phyloP scores from a whole-genome alignment of 345 rosid genomes.

The Eucalyptus tenuipes region DNA sequence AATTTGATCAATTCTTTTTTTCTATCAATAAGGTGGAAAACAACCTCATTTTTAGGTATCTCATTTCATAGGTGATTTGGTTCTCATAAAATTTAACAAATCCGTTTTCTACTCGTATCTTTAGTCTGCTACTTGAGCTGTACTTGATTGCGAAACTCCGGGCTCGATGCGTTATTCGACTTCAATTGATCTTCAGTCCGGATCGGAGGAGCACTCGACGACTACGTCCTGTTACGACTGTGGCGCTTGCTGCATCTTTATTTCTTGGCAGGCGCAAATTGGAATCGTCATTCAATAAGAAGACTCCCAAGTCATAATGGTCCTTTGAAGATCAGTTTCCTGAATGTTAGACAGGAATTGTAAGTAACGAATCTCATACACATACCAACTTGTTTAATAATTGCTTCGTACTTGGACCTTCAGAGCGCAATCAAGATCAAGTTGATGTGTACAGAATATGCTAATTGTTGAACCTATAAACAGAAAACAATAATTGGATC shows the following conservation, averaged over 20 bases:
- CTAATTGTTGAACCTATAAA: rapidly evolving
- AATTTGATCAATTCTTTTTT: too few relatives aligned
- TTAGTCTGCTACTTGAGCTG: background rate
- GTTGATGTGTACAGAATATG: background rate
- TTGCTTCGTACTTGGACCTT: rapidly evolving
- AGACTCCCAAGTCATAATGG: background rate
- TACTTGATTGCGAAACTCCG: background rate
- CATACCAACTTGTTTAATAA: background rate
- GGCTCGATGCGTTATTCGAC: background rate
- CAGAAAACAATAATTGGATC: background rate
- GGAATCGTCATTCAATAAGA: background rate
- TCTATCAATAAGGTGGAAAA: background rate
- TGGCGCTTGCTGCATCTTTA: background rate
- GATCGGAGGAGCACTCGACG: background rate
- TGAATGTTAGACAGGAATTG: background rate
- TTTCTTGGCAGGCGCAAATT: background rate
- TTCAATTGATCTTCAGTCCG: background rate
- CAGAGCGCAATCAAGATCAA: background rate
- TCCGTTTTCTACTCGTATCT: too few relatives aligned
- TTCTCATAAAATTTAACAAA: too few relatives aligned
- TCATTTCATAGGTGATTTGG: too few relatives aligned
- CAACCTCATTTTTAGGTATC: background rate
- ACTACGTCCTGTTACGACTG: rapidly evolving
- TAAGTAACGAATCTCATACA: background rate
- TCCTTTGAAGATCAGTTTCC: background rate